Base-by-base conservation (phyloP, 2,329 filamentous ascomycete species). In the Camillea tinctor region DNA sequence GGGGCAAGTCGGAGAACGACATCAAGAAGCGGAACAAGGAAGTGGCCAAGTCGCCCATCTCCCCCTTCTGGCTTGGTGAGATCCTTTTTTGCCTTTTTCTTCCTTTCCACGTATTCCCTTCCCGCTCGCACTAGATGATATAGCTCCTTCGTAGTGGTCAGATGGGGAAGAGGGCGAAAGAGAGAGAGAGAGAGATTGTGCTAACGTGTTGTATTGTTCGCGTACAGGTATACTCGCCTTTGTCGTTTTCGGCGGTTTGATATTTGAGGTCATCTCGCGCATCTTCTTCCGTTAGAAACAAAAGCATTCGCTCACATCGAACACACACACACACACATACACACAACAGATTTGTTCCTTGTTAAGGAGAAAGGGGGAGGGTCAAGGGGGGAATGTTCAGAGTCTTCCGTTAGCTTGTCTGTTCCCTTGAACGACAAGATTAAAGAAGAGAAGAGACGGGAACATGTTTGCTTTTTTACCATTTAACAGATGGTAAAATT, bases 1-100 rank as follows among this genome's bases (percentile, higher is more conserved):
- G 90, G 75, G 91, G 91, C 77, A 92, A 91, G 79, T 83, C 87
- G n/a, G 82, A 86, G 60, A 79, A 79, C 22, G 83, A 87, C 64
- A 74, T 88, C 68, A 88, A 88, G 82, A 85, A 86, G 78, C 78
- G 78, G 63, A 70, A 67, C 68, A 85, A 87, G 80, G 80, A 84
- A 70, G 69, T 76, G 60, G 64, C 74, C 59, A 88, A 87, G 81
- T 82, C 84, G 59, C 83, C 86, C 65, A 83, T 90, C 71, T 88
- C 86, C 26, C 80, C 83, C n/a, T 71, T 88, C 64, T 88, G 85
- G 85, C 75, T 90, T 36, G 78, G 87, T 65, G 80, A 57, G 61
- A 23, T 15, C 11, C 20, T n/a, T 30, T 76, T n/a, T 54, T 15
- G 5, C 20, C 23, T 30, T 76, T n/a, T 54, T 36, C 19, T 24